Base-by-base conservation (phyloP, 1,284 basidiomycete species). In the Lentinula novae-zelandiae region DNA sequence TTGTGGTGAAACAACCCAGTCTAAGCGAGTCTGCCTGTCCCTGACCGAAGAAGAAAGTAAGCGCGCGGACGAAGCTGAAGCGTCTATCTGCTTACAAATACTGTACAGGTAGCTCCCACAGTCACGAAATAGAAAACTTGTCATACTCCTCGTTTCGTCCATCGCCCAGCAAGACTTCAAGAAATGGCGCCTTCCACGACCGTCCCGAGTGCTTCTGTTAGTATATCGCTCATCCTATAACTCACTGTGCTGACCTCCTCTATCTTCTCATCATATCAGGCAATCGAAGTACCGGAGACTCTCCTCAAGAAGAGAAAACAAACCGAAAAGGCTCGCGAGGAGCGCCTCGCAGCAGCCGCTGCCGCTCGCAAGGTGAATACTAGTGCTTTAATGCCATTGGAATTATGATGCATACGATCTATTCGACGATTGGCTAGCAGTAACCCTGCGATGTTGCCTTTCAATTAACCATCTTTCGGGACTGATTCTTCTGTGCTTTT, bases 261-360 rank as follows among this genome's bases (percentile, higher is more conserved):
- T 10, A 48, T 27, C 27, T 27, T 4, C 58, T 60, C 55, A 13
- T 72, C n/a, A 36, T 39, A 39, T 42, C 49, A 93, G 91, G 84
- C 86, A 73, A 85, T 96, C 75, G 91, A 95, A 85, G 94, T 96
- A 79, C 95, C 95, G 76, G 95, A 97, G 88, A 97, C 95, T 73
- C 88, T 97, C 82, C 93, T 98, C 82, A 97, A 97, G 86, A 99
- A 98, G 87, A 88, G 97, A 81, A 96, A 97, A 84, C 90, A 95
- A 79, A 97, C 91, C 75, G 95, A 96, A 83, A 97, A 98, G 86
- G 91, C 91, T 67, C 87, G 95, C 71, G 95, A 98, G 84, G 96
- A 98, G 77, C 95, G 93, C 75, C 83, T 96, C 71, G 87, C 85
- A 67, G 92, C 93, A 67, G 92, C 93, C 40, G 76, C 83, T 57